These are phyloP conservation scores for Xylariaceae sp. DNA, from an alignment of 2,329 filamentous ascomycete species.

Conservation along the genomic window DNA sequence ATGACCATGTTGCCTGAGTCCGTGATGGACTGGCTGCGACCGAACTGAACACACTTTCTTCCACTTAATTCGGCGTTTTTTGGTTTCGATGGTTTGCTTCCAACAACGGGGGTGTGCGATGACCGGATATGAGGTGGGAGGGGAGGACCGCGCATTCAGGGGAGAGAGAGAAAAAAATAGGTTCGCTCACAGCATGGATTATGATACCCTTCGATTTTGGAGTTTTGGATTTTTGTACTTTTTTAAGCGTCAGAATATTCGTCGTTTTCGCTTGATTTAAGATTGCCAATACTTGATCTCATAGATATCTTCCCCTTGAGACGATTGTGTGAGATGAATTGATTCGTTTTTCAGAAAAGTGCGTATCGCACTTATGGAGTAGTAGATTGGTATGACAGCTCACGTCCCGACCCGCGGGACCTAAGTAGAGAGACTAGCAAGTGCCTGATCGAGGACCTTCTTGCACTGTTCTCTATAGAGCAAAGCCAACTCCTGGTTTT, in stretches of 20 bases:
- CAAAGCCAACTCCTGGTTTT: conserved; percentile 44
- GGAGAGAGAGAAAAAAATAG: not conserved
- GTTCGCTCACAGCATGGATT: conserved; percentile 24
- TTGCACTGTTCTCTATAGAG: conserved; percentile 47
- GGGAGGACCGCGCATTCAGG: not conserved
- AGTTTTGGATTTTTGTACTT: conserved; percentile 16
- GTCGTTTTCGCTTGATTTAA: not conserved
- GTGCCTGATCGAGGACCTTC: conserved; percentile 42
- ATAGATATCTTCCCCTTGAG: conserved; percentile 1
- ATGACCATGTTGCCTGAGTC: conserved; percentile 29
- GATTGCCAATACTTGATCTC: not conserved
- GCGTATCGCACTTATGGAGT: no score
- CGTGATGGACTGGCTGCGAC: conserved; percentile 18
- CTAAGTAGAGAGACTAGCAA: conserved; percentile 29
- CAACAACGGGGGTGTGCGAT: not conserved
- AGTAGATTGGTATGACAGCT: not conserved
- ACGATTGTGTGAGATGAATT: not conserved
- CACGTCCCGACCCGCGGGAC: not conserved
- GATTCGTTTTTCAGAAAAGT: no score
- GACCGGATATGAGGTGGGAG: not conserved
- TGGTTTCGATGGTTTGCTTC: not conserved
- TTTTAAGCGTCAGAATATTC: not conserved
- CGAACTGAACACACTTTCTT: conserved; percentile 1
- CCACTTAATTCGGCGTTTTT: not conserved
- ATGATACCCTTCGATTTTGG: conserved; percentile 29